Base-by-base conservation (phyloP, 2,329 filamentous ascomycete genomes). In the Colletotrichum gloeosporioides region DNA sequence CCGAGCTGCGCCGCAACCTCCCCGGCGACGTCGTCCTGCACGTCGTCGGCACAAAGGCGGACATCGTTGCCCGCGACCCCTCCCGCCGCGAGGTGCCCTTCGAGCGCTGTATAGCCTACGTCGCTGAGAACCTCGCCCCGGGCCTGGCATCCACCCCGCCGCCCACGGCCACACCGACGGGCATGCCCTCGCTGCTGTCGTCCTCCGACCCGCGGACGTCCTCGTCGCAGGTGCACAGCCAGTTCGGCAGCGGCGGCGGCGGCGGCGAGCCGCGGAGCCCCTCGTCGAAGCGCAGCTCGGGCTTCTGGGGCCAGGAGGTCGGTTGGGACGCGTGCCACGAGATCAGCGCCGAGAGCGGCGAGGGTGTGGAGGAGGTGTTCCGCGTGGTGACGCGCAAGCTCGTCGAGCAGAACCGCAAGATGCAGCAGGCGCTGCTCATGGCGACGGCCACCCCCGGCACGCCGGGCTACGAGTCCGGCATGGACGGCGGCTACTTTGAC, bases 251-350 rank as follows among this genome's bases (percentile, higher is more conserved):
- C 44, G 44, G 44, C n/a, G 44, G 44, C 44, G 86, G 82, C 16
- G 86, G 82, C 13, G 85, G 86, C 73, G 91, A 92, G 79, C 90
- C 90, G 15, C 88, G 90, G 71, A 92, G 89, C 78, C 92, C 92
- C 61, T 90, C 88, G 80, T 92, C 90, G 63, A 93, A 93, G 83
- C 88, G 92, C 57, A 94, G 92, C 81, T 94, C 92, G 49, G 94
- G 94, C 3, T 95, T 96, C 85, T 98, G 96, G 96, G 95, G 94
- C 27, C 95, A 97, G 83, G 96, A 98, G 82, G 93, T 96, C 8
- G 96, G 96, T 69, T 99, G 96, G 96, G 96, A 98, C 82, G 98
- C 96, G 78, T 99, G 96, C 84, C 97, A 99, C 85, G 97, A 99
- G 87, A 96, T 99, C 82, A 96, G 93, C 80, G 96, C 96, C 64